Evolutionary conservation across 331 rosid species (phyloP), one percentile per base, ranked within the genome.

Genomic region (Prunus yedoensis): DNA sequence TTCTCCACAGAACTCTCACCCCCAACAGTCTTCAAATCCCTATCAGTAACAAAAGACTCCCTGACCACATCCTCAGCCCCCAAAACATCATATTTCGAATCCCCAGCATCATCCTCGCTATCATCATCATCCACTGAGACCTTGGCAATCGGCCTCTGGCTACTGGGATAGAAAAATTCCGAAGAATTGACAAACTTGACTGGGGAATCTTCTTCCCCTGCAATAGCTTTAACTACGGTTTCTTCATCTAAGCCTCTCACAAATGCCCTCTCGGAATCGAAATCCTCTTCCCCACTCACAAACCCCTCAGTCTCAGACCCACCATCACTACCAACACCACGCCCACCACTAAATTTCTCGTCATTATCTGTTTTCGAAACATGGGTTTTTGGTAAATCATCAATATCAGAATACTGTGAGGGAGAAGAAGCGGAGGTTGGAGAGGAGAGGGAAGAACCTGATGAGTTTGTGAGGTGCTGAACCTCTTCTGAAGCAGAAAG

Each of bases 261-360:
- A 83, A 86, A 65, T 5, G 89, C 89, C 79, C 75, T 75, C 32
- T 80, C 67, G 23, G 82, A 25, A 12, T 82, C 90, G 15, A 90
- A 85, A n/a, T 84, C 91, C 73, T 85, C 88, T 43, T 85, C 93
- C 3, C 84, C 97, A 65, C 93, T 90, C 46, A 77, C 47, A 56
- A 90, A 90, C 54, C 96, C 98, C 2, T 83, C 90, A 14, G 67
- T 63, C 8, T 85, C 94, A 2, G 89, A 83, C 46, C 81, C 91
- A 17, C 68, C 85, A 45, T 15, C 83, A 18, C 74, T 66, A 7
- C 75, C 81, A 1, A 20, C 68, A 62, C 65, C 66, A n/a, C 60
- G 4, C 46, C 61, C 63, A 23, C 14, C 57, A 23, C 62, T 23
- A 45, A 58, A 38, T 70, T 63, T 67, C 68, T 74, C 21, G 65